Evolutionary conservation across 352 stramenopile genomes (phyloP), one percentile per base, ranked within the genome.

Genomic region (Pythium phragmiticola): DNA sequence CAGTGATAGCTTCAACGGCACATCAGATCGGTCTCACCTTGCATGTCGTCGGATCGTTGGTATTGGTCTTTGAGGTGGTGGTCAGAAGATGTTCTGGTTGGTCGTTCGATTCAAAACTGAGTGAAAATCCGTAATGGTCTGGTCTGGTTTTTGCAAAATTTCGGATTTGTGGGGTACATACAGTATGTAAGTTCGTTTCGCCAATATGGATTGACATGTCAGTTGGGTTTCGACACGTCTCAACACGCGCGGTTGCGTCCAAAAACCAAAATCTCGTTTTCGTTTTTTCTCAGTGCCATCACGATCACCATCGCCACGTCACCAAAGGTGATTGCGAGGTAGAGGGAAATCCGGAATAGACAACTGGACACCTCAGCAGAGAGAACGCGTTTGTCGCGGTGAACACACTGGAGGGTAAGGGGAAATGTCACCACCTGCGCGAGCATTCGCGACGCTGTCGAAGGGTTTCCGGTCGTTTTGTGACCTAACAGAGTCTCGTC

Each of bases 261-360:
- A 60, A 52, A 47, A n/a, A 60, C 52, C 7, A 62, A 39, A 42
- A 30, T 49, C 51, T 52, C 60, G 61, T 68, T 39, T 30, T 30
- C 26, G 52, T 68, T 52, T 36, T 54, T 49, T 26, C 21, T 26
- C 8, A 7, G 19, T 26, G 21, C 19, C 37, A 14, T 47, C 19
- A 21, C 33, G n/a, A 16, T 12, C 37, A 16, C 43, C 39, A 36
- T 61, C 53, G 39, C 33, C n/a, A 68, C 61, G n/a, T 51, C 47
- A 33, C 55, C 33, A 17, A 17, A 39, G 34, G 2, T 33, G 42
- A 52, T 3, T 13, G 9, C 21, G n/a, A 47, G 42, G 21, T 63
- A 43, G 57, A 37, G 33, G 62, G 59, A 56, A 19, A 66, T 60
- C 60, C 61, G 63, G 45, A 58, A 68, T 36, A 21, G 61, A 68